phyloP scores from a whole-genome alignment of 73 alveolate genomes.

The Tetrahymena malaccensis region DNA sequence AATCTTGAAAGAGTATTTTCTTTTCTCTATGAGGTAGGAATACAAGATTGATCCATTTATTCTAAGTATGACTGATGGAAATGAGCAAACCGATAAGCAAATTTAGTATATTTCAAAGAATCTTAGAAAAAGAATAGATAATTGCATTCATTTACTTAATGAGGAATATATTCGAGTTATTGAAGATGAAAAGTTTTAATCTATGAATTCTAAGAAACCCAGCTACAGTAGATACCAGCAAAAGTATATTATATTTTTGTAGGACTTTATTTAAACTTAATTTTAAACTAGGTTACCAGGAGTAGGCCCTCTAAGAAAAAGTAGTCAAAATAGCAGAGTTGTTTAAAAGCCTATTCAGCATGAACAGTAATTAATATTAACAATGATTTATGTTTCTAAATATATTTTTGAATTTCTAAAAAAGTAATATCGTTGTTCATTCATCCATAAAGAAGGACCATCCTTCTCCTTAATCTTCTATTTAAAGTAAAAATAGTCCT shows the following conservation, averaged over 20 bases:
- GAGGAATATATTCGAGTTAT: not conserved
- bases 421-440: not conserved
- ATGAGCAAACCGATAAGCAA: not conserved
- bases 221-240: not conserved
- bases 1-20: not conserved
- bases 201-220: not conserved
- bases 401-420: no score
- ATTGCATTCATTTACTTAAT: not conserved
- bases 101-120: not conserved
- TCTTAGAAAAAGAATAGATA: not conserved
- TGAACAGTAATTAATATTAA: not conserved
- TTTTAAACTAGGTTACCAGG: not conserved
- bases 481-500: not conserved
- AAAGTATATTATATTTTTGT: not conserved
- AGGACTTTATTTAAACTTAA: not conserved
- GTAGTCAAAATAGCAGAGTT: not conserved
- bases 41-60: not conserved
- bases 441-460: not conserved
- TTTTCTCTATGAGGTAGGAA: not conserved
- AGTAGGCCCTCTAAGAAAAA: not conserved
- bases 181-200: not conserved
- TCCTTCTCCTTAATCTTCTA: not conserved
- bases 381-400: not conserved
- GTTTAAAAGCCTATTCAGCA: not conserved
- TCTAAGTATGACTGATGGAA: not conserved